Evolutionary conservation across 805 yeast genomes (phyloP).

Genomic region (Pichia sporocuriosa): DNA sequence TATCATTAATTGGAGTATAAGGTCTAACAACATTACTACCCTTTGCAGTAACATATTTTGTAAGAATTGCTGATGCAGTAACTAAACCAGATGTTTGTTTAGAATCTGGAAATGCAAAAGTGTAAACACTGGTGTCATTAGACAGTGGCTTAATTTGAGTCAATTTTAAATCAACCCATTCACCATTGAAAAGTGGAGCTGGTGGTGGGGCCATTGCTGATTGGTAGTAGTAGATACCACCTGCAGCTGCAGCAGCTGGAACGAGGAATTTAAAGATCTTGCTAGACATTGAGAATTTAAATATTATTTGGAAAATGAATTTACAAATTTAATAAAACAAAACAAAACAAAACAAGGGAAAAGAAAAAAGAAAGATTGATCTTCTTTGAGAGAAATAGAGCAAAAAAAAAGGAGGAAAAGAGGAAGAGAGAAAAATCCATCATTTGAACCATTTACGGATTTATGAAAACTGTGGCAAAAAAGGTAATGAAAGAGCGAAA

Average conservation of each 20-base stretch:
- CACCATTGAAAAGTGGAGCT: conserved; percentile 49
- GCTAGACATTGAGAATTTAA: conserved; percentile 3
- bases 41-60: conserved; percentile 76
- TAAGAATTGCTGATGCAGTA: conserved; percentile 71
- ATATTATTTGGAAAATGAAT: background rate
- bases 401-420: background rate
- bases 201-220: conserved; percentile 22
- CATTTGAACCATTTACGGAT: no score
- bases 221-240: conserved; percentile 33
- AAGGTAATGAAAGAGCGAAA: background rate
- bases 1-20: conserved; percentile 78
- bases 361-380: background rate
- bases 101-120: conserved; percentile 59
- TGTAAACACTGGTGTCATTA: conserved; percentile 58
- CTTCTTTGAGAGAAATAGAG: background rate
- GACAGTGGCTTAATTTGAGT: conserved; percentile 44
- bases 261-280: conserved; percentile 14
- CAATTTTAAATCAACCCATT: conserved; percentile 66
- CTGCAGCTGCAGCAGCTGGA: conserved; percentile 36
- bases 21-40: conserved; percentile 86
- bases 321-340: background rate
- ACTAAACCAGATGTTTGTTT: conserved; percentile 71
- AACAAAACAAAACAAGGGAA: background rate
- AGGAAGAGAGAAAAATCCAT: no score
- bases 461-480: background rate